Percentiles rank a stretch among this genome's conserved stretches.
These are phyloP conservation scores for Eimeria falciformis DNA, from an alignment of 169 alveolate species.

Conservation along the genomic window DNA sequence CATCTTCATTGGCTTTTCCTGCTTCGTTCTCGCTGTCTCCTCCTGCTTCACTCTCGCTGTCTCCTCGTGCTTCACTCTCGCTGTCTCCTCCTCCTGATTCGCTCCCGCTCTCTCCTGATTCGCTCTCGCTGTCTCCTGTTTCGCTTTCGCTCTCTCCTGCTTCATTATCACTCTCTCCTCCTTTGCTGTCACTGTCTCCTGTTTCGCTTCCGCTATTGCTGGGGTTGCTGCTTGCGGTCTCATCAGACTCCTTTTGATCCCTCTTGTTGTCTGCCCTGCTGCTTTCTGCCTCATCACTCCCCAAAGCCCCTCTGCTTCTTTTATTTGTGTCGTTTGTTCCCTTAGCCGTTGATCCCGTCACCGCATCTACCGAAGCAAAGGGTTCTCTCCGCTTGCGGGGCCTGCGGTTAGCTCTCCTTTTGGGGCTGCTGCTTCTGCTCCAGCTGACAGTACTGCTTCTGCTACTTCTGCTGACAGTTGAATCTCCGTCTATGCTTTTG, in stretches of 20 bases:
- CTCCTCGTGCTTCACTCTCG: conserved; percentile 10
- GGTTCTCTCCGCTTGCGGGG: conserved; percentile 53
- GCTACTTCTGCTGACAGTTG: conserved; percentile 28
- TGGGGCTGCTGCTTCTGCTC: conserved; percentile 41
- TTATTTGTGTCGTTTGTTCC: not conserved
- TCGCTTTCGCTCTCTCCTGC: conserved; percentile 18
- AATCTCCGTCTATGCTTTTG: not conserved
- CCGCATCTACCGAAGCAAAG: not conserved
- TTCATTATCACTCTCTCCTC: too few species aligned
- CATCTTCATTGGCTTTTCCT: conserved; percentile 12
- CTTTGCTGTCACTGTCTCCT: not conserved
- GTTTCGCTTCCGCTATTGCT: conserved; percentile 27
- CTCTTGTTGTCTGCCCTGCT: conserved; percentile 12
- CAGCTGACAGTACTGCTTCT: conserved; percentile 27
- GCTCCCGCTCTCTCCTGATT: conserved; percentile 41
- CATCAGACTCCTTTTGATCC: not conserved
- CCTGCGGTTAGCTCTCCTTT: not conserved
- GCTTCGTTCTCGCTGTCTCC: conserved; percentile 29
- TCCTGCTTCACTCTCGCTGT: conserved; percentile 37
- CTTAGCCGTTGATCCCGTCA: not conserved
- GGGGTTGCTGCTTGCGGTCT: not conserved
- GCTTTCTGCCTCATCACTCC: not conserved
- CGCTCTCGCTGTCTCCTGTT: conserved; percentile 4
- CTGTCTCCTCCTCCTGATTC: conserved; percentile 16
- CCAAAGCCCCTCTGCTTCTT: not conserved